phyloP scores from a whole-genome alignment of 306 rosid genomes.

The Argentina anserina region DNA sequence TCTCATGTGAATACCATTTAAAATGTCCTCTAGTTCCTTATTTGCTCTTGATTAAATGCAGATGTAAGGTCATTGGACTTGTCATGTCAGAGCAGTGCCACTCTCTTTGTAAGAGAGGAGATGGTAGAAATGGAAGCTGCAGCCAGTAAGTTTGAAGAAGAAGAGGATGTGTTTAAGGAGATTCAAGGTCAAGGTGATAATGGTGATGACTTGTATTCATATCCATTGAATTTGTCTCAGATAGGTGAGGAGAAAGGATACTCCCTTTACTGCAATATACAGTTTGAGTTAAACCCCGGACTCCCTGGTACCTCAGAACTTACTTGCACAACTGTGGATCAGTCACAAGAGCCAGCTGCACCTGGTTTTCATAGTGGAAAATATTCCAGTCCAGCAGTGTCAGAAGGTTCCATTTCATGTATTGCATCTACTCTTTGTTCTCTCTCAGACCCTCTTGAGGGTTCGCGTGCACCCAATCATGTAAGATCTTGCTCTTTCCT shows the following conservation, averaged over 20 bases:
- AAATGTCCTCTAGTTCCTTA: slow-evolving; percentile 7
- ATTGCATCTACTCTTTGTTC: slow-evolving; percentile 54
- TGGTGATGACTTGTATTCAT: slow-evolving; percentile 53
- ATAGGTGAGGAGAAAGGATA: slow-evolving; percentile 65
- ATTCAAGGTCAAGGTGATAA: slow-evolving; percentile 43
- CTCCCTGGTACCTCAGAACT: slow-evolving; percentile 32
- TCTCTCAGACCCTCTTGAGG: slow-evolving; percentile 41
- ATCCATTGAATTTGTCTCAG: slow-evolving; percentile 51
- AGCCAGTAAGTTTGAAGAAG: slow-evolving; percentile 77
- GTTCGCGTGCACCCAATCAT: slow-evolving; percentile 31
- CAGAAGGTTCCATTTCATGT: slow-evolving; percentile 51
- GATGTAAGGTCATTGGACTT: slow-evolving; percentile 64
- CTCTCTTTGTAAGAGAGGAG: slow-evolving; percentile 70
- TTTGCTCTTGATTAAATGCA: slow-evolving; percentile 26
- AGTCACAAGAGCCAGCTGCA: slow-evolving; percentile 32
- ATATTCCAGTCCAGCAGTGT: slow-evolving; percentile 32
- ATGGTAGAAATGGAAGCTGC: slow-evolving; percentile 78
- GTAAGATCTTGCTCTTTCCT: slow-evolving; percentile 42
- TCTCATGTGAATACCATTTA: no score
- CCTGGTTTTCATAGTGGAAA: slow-evolving; percentile 35
- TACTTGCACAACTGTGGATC: slow-evolving; percentile 32
- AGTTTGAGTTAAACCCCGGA: slow-evolving; percentile 43
- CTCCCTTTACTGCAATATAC: slow-evolving; percentile 57
- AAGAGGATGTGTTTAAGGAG: slow-evolving; percentile 44
- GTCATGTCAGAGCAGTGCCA: slow-evolving; percentile 54